Percentiles rank a stretch among this genome's conserved stretches.
Evolutionary conservation across 345 rosid genomes (phyloP).

Genomic region (Corchorus capsularis): DNA sequence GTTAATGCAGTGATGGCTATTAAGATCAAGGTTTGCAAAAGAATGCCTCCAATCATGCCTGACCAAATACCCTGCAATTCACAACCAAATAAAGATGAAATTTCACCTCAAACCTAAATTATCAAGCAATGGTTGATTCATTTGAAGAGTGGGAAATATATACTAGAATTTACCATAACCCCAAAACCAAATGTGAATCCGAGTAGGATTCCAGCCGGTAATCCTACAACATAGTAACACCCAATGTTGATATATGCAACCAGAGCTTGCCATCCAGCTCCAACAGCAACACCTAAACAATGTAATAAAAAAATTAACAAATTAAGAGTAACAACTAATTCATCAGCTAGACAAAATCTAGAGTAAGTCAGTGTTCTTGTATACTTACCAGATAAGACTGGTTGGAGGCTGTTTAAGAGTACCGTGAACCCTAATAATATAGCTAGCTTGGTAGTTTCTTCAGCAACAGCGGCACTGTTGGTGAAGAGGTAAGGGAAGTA

Average conservation of each 20-base stretch:
- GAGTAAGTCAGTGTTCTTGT: neutral
- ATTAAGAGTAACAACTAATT: constrained; percentile 5
- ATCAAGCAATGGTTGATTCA: too few relatives aligned
- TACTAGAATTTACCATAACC: constrained; percentile 47
- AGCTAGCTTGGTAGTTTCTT: constrained; percentile 75
- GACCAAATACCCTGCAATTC: constrained; percentile 87
- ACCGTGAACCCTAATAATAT: constrained; percentile 65
- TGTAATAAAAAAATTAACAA: neutral
- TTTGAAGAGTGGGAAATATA: too few relatives aligned
- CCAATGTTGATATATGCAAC: constrained; percentile 86
- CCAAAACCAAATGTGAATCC: constrained; percentile 79
- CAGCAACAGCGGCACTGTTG: constrained; percentile 66
- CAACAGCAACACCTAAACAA: constrained; percentile 82
- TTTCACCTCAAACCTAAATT: neutral
- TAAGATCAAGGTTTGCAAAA: constrained; percentile 70
- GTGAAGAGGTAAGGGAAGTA: constrained; percentile 85
- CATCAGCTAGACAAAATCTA: neutral
- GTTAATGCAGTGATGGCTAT: constrained; percentile 61
- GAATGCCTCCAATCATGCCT: constrained; percentile 90
- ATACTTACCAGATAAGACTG: constrained; percentile 73
- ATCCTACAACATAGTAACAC: constrained; percentile 79
- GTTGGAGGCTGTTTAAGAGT: constrained; percentile 88
- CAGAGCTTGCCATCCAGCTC: constrained; percentile 94
- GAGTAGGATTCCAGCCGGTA: constrained; percentile 81
- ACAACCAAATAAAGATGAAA: neutral